Evolutionary conservation across 768 basidiomycete species (phyloP).

Genomic region (Mycena maculata): DNA sequence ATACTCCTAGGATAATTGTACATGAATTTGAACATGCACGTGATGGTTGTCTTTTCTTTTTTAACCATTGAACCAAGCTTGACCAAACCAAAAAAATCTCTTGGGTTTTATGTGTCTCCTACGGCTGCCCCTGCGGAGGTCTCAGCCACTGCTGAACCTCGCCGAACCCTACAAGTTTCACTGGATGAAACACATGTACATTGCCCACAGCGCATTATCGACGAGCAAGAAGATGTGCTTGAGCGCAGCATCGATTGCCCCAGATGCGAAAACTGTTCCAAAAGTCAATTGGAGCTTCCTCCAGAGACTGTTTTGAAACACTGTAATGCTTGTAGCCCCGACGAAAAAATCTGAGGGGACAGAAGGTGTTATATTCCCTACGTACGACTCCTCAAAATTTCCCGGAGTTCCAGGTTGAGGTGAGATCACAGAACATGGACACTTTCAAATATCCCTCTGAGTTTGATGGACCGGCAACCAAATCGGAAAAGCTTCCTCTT

Average conservation of each 20-base stretch:
- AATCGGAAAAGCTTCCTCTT: too few relatives aligned
- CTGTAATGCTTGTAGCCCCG: not conserved
- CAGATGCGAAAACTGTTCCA: not conserved
- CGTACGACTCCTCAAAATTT: too few relatives aligned
- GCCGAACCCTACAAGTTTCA: not conserved
- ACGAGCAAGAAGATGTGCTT: slow-evolving; percentile 1
- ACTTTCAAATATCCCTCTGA: too few relatives aligned
- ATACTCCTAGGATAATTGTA: not conserved
- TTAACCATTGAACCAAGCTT: not conserved
- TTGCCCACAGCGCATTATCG: not conserved
- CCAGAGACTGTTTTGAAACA: not conserved
- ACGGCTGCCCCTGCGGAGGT: too few relatives aligned
- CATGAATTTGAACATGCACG: not conserved
- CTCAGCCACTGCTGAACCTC: not conserved
- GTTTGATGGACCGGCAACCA: too few relatives aligned
- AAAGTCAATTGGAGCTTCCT: not conserved
- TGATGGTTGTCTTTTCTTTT: not conserved
- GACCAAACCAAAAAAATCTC: not conserved
- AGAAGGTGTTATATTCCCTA: too few relatives aligned
- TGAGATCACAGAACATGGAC: too few relatives aligned
- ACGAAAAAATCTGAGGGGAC: too few relatives aligned
- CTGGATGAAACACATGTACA: not conserved
- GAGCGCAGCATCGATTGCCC: not conserved
- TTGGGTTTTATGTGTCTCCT: too few relatives aligned
- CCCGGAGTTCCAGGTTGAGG: too few relatives aligned